Percentiles rank a stretch among this genome's conserved stretches.
Conservation (phyloP, 805 yeast species). For the Candida pini region DNA sequence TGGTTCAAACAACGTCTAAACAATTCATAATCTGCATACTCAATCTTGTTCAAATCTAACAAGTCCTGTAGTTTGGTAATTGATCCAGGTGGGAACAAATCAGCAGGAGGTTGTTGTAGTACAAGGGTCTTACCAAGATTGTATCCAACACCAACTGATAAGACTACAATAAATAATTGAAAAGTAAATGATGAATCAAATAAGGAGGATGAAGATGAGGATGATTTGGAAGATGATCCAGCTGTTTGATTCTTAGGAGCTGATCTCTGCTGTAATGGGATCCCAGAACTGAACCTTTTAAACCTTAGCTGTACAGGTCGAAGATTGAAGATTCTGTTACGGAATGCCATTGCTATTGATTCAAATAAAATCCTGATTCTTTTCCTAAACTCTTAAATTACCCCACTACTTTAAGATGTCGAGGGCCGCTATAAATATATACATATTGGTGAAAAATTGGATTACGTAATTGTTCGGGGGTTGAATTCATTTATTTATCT, state of each 20-base stretch:
- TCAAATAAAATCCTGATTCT: too few species aligned
- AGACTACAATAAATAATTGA: constrained; percentile 24
- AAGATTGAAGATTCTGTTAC: too few species aligned
- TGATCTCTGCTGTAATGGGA: neutral
- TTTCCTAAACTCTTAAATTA: too few species aligned
- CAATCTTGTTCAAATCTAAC: constrained; percentile 9
- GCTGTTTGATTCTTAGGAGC: neutral
- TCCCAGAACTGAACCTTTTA: too few species aligned
- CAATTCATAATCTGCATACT: constrained; percentile 19
- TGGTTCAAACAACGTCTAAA: constrained; percentile 24
- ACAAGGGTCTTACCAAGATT: constrained; percentile 23
- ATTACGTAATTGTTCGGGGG: too few species aligned
- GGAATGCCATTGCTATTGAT: too few species aligned
- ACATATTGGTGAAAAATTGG: too few species aligned
- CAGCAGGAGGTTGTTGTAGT: constrained; percentile 23
- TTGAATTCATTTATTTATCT: too few species aligned
- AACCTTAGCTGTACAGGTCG: too few species aligned
- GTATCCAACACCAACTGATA: constrained; percentile 31
- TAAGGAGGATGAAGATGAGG: constrained; percentile 4
- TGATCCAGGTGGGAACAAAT: constrained; percentile 25
- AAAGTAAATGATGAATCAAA: constrained; percentile 20
- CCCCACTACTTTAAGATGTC: too few species aligned
- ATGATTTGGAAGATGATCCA: neutral
- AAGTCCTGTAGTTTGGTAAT: constrained; percentile 18
- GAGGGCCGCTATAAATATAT: too few species aligned